Conservation (phyloP, 495 filamentous ascomycete species). For the Trichocladium antarcticum region DNA sequence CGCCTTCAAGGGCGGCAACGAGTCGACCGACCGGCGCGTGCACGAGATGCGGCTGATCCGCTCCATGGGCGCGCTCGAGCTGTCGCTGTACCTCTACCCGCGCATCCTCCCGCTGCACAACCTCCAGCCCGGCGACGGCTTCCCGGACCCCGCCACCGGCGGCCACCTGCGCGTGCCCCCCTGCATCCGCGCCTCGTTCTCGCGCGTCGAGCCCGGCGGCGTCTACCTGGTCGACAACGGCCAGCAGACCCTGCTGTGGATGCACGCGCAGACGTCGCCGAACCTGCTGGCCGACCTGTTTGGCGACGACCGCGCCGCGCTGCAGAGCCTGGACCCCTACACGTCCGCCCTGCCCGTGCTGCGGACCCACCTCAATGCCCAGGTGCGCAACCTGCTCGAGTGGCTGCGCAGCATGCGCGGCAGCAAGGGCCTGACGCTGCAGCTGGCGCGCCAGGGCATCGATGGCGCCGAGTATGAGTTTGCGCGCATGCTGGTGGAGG, state of each 20-base stretch:
- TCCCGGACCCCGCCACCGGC: slow-evolving; percentile 62
- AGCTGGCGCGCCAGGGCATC: slow-evolving; percentile 83
- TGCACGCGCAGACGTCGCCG: slow-evolving; percentile 63
- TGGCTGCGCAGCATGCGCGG: slow-evolving; percentile 73
- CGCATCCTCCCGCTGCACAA: slow-evolving; percentile 87
- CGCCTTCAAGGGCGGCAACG: slow-evolving; percentile 86
- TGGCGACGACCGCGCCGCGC: slow-evolving; percentile 58
- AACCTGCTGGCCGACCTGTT: slow-evolving; percentile 89
- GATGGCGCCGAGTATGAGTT: slow-evolving; percentile 97
- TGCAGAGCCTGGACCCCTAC: slow-evolving; percentile 68
- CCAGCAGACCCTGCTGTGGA: slow-evolving; percentile 80
- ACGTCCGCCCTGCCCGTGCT: slow-evolving; percentile 64
- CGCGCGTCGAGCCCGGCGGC: slow-evolving; percentile 83
- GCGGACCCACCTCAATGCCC: slow-evolving; percentile 87
- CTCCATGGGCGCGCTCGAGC: slow-evolving; percentile 70
- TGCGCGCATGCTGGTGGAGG: slow-evolving; percentile 79
- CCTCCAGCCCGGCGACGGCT: slow-evolving; percentile 75
- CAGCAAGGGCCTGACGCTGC: slow-evolving; percentile 76
- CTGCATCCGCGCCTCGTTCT: slow-evolving; percentile 74
- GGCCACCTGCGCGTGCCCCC: slow-evolving; percentile 75
- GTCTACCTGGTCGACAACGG: slow-evolving; percentile 98
- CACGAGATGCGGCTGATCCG: slow-evolving; percentile 87
- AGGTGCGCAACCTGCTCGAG: slow-evolving; percentile 86
- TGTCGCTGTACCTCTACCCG: slow-evolving; percentile 90
- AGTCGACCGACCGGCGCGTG: slow-evolving; percentile 82